phyloP scores from a whole-genome alignment of 495 filamentous ascomycete species.

The Aspergillus cristatus region DNA sequence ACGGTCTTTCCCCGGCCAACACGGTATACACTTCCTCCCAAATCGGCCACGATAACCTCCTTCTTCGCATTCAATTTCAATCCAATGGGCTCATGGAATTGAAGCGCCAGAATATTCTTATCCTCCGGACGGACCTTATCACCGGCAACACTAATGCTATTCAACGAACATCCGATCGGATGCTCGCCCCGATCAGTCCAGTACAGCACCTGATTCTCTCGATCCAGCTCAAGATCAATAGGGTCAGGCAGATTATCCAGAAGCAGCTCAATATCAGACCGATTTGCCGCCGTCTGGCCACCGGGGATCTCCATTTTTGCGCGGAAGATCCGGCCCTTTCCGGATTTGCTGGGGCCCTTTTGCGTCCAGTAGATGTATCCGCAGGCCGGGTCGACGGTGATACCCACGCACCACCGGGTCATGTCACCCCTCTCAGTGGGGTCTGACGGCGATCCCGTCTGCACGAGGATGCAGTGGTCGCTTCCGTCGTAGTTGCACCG shows the following conservation, averaged over 20 bases:
- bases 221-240: slow-evolving; percentile 45
- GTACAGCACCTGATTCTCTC: slow-evolving; percentile 28
- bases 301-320: slow-evolving; percentile 27
- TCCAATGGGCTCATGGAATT: slow-evolving; percentile 40
- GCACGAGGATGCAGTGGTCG: slow-evolving; percentile 31
- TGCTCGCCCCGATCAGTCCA: slow-evolving; percentile 50
- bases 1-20: slow-evolving; percentile 32
- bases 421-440: slow-evolving; percentile 17
- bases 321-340: slow-evolving; percentile 38
- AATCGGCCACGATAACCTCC: slow-evolving; percentile 35
- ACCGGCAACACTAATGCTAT: slow-evolving; percentile 10
- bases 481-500: slow-evolving; percentile 38
- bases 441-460: slow-evolving; percentile 19
- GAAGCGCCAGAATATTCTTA: slow-evolving; percentile 26
- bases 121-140: slow-evolving; percentile 2
- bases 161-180: slow-evolving; percentile 20
- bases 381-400: slow-evolving; percentile 27
- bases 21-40: slow-evolving; percentile 37
- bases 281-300: slow-evolving; percentile 17
- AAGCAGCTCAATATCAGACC: slow-evolving; percentile 34
- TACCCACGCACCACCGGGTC: slow-evolving; percentile 44
- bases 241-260: slow-evolving; percentile 40
- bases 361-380: slow-evolving; percentile 49
- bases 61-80: slow-evolving; percentile 31
- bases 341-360: slow-evolving; percentile 41